Evolutionary conservation across 179 eudicot species (phyloP).

Genomic region (Patellifolia procumbens): DNA sequence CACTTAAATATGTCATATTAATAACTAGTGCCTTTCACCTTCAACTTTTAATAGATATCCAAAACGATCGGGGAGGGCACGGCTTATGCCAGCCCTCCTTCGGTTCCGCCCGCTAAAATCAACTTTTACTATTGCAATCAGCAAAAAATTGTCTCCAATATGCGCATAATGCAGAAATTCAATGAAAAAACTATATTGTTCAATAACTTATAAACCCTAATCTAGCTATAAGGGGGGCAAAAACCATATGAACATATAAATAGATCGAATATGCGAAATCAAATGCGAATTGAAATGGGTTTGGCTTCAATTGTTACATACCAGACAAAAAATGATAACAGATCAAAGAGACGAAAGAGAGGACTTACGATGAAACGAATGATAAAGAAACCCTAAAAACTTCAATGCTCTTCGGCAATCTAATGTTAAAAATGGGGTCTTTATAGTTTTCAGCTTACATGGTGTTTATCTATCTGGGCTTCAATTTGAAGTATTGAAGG

Average conservation of each 20-base stretch:
- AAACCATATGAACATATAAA: not conserved
- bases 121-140: not conserved
- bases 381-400: constrained; percentile 22
- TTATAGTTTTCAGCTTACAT: constrained; percentile 1
- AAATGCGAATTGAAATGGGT: not conserved
- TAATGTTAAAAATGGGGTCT: not conserved
- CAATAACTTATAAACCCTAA: not conserved
- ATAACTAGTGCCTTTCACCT: too few species aligned
- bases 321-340: not conserved
- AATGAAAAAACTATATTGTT: not conserved
- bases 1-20: too few species aligned
- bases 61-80: too few species aligned
- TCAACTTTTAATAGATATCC: too few species aligned
- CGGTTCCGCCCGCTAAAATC: too few species aligned
- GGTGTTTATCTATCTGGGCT: constrained; percentile 15
- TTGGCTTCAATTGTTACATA: not conserved
- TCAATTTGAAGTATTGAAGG: not conserved
- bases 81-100: too few species aligned
- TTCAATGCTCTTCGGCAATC: not conserved
- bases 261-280: not conserved
- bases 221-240: not conserved
- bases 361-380: constrained; percentile 21
- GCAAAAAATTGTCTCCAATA: not conserved
- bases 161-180: not conserved
- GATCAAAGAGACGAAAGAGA: not conserved